Evolutionary conservation across 371 early-diverging fungal genomes (phyloP).

Genomic region (Syncephalastrum sp.): DNA sequence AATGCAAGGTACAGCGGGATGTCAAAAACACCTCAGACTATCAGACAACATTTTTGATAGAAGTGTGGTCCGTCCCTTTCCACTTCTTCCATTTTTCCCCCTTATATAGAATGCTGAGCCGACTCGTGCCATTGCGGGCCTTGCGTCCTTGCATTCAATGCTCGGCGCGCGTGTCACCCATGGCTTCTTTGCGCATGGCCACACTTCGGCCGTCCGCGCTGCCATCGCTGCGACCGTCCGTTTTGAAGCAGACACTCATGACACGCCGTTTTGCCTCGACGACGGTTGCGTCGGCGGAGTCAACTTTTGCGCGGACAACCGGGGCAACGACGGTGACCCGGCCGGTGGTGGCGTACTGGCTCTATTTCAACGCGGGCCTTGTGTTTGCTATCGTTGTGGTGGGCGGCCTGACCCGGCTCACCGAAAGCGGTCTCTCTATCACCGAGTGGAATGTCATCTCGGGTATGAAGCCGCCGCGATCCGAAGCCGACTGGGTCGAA

Average conservation of each 20-base stretch:
- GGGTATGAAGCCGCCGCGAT: slow-evolving; percentile 91
- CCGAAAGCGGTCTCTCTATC: slow-evolving; percentile 95
- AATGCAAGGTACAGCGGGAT: no score
- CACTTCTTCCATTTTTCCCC: no score
- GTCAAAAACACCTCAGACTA: no score
- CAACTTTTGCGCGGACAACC: slow-evolving; percentile 3
- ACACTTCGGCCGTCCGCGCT: no score
- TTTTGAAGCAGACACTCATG: not conserved
- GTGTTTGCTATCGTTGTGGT: slow-evolving; percentile 93
- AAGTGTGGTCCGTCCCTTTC: no score
- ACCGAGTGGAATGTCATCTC: slow-evolving; percentile 95
- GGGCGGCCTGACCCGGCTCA: slow-evolving; percentile 95
- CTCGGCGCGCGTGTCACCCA: no score
- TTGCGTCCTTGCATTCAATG: no score
- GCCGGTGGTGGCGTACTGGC: slow-evolving; percentile 90
- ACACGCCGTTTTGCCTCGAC: slow-evolving; percentile 7
- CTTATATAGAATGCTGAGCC: no score
- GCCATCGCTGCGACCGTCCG: no score
- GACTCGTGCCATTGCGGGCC: no score
- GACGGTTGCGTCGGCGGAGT: not conserved
- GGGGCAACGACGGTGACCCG: slow-evolving; percentile 27
- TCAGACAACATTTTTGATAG: no score
- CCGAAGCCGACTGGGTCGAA: slow-evolving; percentile 83
- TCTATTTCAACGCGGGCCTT: slow-evolving; percentile 82
- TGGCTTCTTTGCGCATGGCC: no score